Base-by-base conservation (phyloP, 23 red algal species). In the Rhodosorus marinus region DNA sequence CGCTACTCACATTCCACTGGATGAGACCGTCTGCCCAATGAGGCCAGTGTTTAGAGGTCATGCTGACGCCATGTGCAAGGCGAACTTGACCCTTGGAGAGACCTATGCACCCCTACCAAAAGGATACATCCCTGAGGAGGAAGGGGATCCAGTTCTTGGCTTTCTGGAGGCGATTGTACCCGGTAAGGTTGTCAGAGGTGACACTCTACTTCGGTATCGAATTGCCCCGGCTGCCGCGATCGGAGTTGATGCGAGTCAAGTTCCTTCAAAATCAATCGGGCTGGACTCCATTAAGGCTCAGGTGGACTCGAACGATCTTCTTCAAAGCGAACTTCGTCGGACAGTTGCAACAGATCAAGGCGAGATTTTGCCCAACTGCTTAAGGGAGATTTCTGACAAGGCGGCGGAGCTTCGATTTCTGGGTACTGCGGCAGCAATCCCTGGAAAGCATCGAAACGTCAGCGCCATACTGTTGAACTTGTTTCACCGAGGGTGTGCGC, bases 401-500 rank as follows among this genome's bases (percentile, higher is more conserved):
- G 64, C 28, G 15, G 48, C 40, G 8, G 69, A 54, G 22, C 38
- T 83, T 0, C 43, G 52, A 0, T 84, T 95, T 54, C 81, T 95
- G 49, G 88, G 88, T 29, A 95, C 88, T 0, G 88, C 67, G 20
- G 70, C 67, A 20, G 72, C 71, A 31, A 47, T 95, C 17, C 88
- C 88, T 28, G 69, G 88, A 20, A 82, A 83, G 49, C 62, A 85
- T 26, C 62, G 88, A 5, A 95, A 95, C 32, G 88, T 95, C 11
- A 75, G 72, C 19, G 60, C 51, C 20, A 66, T 75, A 4, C 67
- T 80, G 57, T 29, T 95, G 24, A 57, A 95, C 56, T 41, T 95
- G 24, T 71, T 71, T 30, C 61, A 57, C 2, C 48, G 78, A 26
- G 83, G 83, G 5, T 59, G 61, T 8, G 53, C 85, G 3, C 31